phyloP scores from a whole-genome alignment of 2,329 filamentous ascomycete genomes.

The Mycogone perniciosa region DNA sequence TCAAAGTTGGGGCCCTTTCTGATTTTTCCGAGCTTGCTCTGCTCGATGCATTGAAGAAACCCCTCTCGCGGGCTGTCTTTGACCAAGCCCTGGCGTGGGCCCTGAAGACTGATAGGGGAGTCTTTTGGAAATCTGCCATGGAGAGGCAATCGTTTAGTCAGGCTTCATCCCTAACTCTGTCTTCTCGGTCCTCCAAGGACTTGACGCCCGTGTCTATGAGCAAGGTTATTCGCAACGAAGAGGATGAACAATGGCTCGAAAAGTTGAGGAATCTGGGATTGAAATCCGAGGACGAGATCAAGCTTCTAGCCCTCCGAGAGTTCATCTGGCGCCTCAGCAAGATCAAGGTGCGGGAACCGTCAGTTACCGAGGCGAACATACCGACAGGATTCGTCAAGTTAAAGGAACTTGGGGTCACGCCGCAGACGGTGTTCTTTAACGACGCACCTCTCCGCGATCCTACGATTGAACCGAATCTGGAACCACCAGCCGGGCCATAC shows the following conservation, averaged over 20 bases:
- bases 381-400: conserved; percentile 55
- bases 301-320: conserved; percentile 77
- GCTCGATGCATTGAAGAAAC: conserved; percentile 76
- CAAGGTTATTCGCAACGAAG: conserved; percentile 70
- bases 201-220: conserved; percentile 51
- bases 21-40: conserved; percentile 66
- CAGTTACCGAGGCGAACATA: conserved; percentile 28
- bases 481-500: conserved; percentile 44
- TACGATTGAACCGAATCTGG: conserved; percentile 27
- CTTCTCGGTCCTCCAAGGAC: conserved; percentile 51
- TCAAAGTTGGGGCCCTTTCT: conserved; percentile 63
- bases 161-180: conserved; percentile 42
- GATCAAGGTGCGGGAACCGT: conserved; percentile 54
- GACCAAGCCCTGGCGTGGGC: conserved; percentile 87
- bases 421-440: conserved; percentile 90
- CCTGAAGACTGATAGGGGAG: conserved; percentile 66
- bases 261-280: conserved; percentile 81
- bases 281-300: conserved; percentile 76
- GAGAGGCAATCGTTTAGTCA: conserved; percentile 63
- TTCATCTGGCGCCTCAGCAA: conserved; percentile 85
- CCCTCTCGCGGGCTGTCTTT: conserved; percentile 71
- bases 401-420: conserved; percentile 67
- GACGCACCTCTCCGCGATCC: conserved; percentile 53
- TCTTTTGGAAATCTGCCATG: conserved; percentile 79
- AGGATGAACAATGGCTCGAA: conserved; percentile 90